Base-by-base conservation (phyloP, 148 eudicot species). In the Oxyria digyna region DNA sequence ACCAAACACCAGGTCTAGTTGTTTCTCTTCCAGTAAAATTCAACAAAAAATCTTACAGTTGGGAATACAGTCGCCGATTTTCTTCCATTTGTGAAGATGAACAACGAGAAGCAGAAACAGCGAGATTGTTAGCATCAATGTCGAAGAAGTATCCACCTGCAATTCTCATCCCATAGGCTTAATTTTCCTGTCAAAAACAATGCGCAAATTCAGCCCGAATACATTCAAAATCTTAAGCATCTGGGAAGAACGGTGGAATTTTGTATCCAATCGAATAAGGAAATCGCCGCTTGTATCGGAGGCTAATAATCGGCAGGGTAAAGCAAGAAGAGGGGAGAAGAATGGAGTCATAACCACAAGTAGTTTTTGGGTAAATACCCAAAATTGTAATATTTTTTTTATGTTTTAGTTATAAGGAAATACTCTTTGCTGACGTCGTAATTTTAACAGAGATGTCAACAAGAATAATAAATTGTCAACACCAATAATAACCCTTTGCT, bases 61-160 rank as follows among this genome's bases (percentile, higher is more conserved):
- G 26, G 96, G 89, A n/a, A 88, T 64, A 35, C 75, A 37, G 75
- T 82, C 76, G 54, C 72, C 84, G 40, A 85, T 86, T 78, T 74
- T 72, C 78, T 79, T 77, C 66, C 84, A 55, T 78, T 90, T 90
- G 27, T 65, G 85, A 66, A 88, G 83, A 72, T 90, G 97, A 77
- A 90, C 40, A 18, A 90, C 55, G 21, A 85, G 67, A 67, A 84
- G 6, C 10, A 97, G 97, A 57, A 88, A 75, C 74, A 91, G 17
- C n/a, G 81, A 55, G 37, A 84, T 43, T 80, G 97, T 85, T 66
- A 87, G 77, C 55, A 82, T 85, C 76, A 89, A 59, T n/a, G 91
- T 87, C 62, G 95, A 84, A 40, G 91, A 78, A 3, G 81, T 29
- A 82, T 74, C 96, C 97, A 89, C 93, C 96, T 91, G 73, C 27